Conservation (phyloP, 495 filamentous ascomycete genomes). For the Penicillium canescens region DNA sequence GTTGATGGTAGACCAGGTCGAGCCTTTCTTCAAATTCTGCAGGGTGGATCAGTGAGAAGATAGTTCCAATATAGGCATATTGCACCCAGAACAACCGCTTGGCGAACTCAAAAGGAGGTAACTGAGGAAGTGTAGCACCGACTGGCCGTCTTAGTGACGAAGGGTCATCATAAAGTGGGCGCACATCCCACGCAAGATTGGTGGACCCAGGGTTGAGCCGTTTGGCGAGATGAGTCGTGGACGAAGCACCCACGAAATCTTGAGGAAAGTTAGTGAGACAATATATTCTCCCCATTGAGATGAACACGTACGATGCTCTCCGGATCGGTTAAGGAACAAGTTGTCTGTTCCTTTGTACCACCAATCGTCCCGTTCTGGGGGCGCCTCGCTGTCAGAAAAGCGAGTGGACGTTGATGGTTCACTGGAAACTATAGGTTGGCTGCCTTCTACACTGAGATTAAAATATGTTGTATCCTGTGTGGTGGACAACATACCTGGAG, state of each 20-base stretch:
- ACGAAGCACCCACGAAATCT: slow-evolving; percentile 39
- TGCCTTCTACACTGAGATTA: not conserved
- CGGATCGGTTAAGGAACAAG: slow-evolving; percentile 34
- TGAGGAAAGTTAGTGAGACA: not conserved
- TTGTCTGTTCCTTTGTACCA: slow-evolving; percentile 42
- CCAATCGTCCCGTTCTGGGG: slow-evolving; percentile 39
- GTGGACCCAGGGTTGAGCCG: slow-evolving; percentile 35
- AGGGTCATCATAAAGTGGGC: slow-evolving; percentile 40
- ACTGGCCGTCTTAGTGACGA: slow-evolving; percentile 31
- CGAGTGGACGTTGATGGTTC: slow-evolving; percentile 10
- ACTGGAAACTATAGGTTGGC: slow-evolving; percentile 10
- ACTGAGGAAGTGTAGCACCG: slow-evolving; percentile 26
- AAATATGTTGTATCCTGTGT: not conserved
- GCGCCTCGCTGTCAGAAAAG: slow-evolving; percentile 19
- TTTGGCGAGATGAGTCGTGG: slow-evolving; percentile 35
- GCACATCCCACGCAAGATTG: slow-evolving; percentile 42
- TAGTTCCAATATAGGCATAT: slow-evolving; percentile 53
- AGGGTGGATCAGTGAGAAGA: slow-evolving; percentile 49
- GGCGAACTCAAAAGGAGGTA: slow-evolving; percentile 46
- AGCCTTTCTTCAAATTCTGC: slow-evolving; percentile 44
- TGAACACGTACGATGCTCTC: slow-evolving; percentile 34
- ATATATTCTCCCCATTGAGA: not conserved
- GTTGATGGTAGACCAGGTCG: slow-evolving; percentile 36
- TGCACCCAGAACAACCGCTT: slow-evolving; percentile 49
- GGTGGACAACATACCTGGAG: slow-evolving; percentile 10